Evolutionary conservation across 441 rosid genomes (phyloP).

Genomic region (Macaranga tanarius): DNA sequence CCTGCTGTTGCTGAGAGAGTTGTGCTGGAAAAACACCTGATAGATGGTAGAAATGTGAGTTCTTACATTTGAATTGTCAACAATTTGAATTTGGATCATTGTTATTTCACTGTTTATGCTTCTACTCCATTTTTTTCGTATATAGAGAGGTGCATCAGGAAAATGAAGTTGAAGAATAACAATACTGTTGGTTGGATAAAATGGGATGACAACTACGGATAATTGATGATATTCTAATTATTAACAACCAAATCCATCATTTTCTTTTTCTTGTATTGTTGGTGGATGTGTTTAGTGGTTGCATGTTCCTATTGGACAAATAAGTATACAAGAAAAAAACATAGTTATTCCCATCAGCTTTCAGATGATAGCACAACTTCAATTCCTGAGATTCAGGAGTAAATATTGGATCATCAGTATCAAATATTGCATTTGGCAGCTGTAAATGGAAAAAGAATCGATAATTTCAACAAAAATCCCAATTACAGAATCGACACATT

Average conservation of each 20-base stretch:
- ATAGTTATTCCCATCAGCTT: background rate
- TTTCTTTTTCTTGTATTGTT: background rate
- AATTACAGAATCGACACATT: background rate
- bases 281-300: background rate
- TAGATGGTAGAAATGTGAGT: slow-evolving; percentile 89
- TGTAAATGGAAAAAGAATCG: background rate
- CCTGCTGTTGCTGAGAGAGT: slow-evolving; percentile 89
- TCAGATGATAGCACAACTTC: background rate
- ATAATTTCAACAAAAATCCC: background rate
- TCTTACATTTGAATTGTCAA: slow-evolving; percentile 16
- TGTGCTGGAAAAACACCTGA: slow-evolving; percentile 75
- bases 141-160: background rate
- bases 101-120: slow-evolving; percentile 16
- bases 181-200: slow-evolving; percentile 9
- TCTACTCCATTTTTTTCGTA: slow-evolving; percentile 13
- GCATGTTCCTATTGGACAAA: slow-evolving; percentile 22
- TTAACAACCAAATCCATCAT: background rate
- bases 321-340: slow-evolving; percentile 7
- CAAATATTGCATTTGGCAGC: slow-evolving; percentile 9
- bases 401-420: background rate
- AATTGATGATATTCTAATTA: background rate
- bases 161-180: background rate
- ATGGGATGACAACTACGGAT: slow-evolving; percentile 19
- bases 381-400: slow-evolving; percentile 4
- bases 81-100: background rate